Evolutionary conservation across 2,329 filamentous ascomycete species (phyloP).

Genomic region (Colletotrichum paranaense): DNA sequence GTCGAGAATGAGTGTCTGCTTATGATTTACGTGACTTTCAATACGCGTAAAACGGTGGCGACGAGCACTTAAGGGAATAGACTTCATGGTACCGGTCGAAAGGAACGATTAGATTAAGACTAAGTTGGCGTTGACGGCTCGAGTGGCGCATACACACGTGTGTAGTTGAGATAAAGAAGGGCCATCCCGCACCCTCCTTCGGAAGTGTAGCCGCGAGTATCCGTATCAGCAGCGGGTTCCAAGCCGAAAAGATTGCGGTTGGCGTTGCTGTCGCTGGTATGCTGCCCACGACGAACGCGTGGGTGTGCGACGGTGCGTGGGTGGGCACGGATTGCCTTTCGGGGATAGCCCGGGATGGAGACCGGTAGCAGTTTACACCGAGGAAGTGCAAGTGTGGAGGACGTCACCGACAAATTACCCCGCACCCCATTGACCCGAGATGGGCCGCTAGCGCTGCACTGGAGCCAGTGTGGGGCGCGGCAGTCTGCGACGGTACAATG

Average conservation of each 20-base stretch:
- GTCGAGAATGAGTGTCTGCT: too few relatives aligned
- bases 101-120: neutral
- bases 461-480: constrained; percentile 26
- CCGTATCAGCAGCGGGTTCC: neutral
- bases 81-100: neutral
- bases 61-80: neutral
- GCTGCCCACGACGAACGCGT: too few relatives aligned
- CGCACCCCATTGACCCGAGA: constrained; percentile 37
- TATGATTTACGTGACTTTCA: neutral
- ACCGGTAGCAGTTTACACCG: constrained; percentile 25
- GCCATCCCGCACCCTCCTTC: neutral
- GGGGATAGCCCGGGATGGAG: constrained; percentile 10
- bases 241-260: neutral
- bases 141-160: neutral
- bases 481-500: constrained; percentile 35
- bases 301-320: neutral
- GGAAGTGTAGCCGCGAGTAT: neutral
- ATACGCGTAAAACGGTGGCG: too few relatives aligned
- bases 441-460: neutral
- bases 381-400: neutral
- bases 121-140: neutral
- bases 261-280: neutral
- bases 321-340: neutral
- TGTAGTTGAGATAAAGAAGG: neutral
- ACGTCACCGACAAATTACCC: constrained; percentile 33